phyloP scores from a whole-genome alignment of 169 alveolate species.

The Cardiosporidium cionae region DNA sequence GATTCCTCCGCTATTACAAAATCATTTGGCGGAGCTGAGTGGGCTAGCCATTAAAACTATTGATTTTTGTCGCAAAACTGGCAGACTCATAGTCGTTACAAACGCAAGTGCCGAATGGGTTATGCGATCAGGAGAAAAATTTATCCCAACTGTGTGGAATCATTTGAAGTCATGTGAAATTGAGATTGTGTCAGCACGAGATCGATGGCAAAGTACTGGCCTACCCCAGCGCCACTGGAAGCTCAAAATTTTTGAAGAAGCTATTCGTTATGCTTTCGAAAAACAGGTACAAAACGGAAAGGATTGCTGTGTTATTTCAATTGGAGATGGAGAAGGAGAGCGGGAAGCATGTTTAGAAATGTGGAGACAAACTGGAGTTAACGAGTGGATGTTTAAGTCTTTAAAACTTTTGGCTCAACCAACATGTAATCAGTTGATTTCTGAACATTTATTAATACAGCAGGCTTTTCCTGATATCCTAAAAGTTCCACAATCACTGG shows the following conservation, averaged over 20 bases:
- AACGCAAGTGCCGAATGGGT: constrained; percentile 76
- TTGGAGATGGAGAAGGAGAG: constrained; percentile 76
- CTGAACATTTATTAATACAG: constrained; percentile 59
- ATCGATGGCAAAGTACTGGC: constrained; percentile 55
- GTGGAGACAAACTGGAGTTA: constrained; percentile 48
- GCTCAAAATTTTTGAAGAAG: constrained; percentile 53
- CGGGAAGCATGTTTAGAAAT: constrained; percentile 72
- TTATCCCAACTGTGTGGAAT: constrained; percentile 54
- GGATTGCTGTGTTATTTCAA: constrained; percentile 61
- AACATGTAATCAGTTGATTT: constrained; percentile 53
- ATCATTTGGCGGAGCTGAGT: constrained; percentile 51
- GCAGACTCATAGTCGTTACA: constrained; percentile 62
- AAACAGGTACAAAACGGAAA: constrained; percentile 45
- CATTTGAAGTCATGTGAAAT: constrained; percentile 54
- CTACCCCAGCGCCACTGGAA: constrained; percentile 74
- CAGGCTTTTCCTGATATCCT: constrained; percentile 37
- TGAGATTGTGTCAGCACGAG: constrained; percentile 69
- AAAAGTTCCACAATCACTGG: constrained; percentile 33
- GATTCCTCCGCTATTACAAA: constrained; percentile 36
- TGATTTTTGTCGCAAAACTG: constrained; percentile 44
- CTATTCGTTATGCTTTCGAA: constrained; percentile 54
- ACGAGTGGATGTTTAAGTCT: constrained; percentile 61
- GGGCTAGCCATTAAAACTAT: constrained; percentile 51
- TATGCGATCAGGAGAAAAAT: constrained; percentile 55
- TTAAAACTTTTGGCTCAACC: constrained; percentile 67